Base-by-base conservation (phyloP, 441 rosid genomes). In the Populus hybrid region DNA sequence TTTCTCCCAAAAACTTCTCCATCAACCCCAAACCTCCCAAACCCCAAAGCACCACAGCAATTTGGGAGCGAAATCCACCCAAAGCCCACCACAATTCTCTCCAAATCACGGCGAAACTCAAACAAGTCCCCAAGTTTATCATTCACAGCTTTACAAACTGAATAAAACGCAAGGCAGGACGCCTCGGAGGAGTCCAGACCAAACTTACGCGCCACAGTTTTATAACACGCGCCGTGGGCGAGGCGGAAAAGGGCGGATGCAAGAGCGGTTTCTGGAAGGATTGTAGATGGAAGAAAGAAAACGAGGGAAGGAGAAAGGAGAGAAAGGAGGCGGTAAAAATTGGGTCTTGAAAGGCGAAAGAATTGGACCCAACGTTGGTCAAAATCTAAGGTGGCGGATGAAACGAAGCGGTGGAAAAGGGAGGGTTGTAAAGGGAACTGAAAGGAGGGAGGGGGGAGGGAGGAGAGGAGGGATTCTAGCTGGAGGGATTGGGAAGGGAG, bases 171-270 rank as follows among this genome's bases (percentile, higher is more conserved):
- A 10, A 88, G 89, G 75, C 93, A 91, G n/a, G 98, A 89, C 18
- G 82, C 85, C 2, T 87, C 70, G 0, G 87, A 61, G 21, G 93
- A 88, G 8, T 84, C 84, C 14, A 90, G 83, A 0, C 87, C 90
- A 75, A 92, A 94, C 30, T 83, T 74, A 24, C 75, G 80, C 8
- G 88, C 83, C 2, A 87, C 76, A 5, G 87, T 82, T 26, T 80
- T 79, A 78, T 89, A 92, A 9, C 93, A 86, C 28, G 88, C 86
- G 77, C 71, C 91, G 63, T 92, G 98, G 38, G 98, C 83, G 75
- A 94, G 93, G 79, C 95, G 94, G 85, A 85, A 90, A 80, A 94
- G 85, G 23, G 93, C 67, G 38, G 93, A 89, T 1, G 90, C 92
- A 14, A 92, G 83, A 71, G 89, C 90, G 50, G 82, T 72, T 4